Conservation (phyloP, 768 basidiomycete genomes). For the Lactifluus volemus region DNA sequence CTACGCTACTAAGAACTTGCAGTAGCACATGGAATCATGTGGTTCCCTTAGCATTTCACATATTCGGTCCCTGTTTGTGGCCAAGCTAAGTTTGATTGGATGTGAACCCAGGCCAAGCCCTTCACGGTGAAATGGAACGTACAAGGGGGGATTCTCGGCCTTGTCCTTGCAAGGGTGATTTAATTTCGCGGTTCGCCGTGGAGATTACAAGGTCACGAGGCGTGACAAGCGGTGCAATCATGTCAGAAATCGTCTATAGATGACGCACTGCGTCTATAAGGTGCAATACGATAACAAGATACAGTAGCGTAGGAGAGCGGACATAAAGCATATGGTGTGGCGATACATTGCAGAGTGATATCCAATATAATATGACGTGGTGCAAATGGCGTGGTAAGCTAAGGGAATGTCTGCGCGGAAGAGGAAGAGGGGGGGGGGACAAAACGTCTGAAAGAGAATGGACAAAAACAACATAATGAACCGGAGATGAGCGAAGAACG, state of each 20-base stretch:
- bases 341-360: slow-evolving; percentile 4
- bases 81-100: slow-evolving; percentile 5
- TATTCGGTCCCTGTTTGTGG: slow-evolving; percentile 7
- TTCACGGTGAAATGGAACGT: slow-evolving; percentile 16
- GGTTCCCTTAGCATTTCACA: neutral
- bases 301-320: slow-evolving; percentile 11
- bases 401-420: slow-evolving; percentile 1
- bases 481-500: slow-evolving; percentile 15
- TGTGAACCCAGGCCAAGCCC: neutral
- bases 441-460: slow-evolving; percentile 3
- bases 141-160: neutral
- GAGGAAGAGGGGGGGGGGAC: neutral
- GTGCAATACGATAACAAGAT: slow-evolving; percentile 8
- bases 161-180: neutral
- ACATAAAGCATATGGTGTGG: neutral
- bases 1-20: neutral
- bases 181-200: slow-evolving; percentile 10
- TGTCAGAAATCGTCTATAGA: neutral
- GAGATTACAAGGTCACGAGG: neutral
- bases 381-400: neutral
- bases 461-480: slow-evolving; percentile 10
- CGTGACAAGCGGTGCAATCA: neutral
- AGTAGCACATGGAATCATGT: neutral
- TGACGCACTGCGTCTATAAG: slow-evolving; percentile 6
- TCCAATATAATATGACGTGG: slow-evolving; percentile 9